Evolutionary conservation across 2,329 filamentous ascomycete genomes (phyloP).

Genomic region (Botryosphaeria agaves): DNA sequence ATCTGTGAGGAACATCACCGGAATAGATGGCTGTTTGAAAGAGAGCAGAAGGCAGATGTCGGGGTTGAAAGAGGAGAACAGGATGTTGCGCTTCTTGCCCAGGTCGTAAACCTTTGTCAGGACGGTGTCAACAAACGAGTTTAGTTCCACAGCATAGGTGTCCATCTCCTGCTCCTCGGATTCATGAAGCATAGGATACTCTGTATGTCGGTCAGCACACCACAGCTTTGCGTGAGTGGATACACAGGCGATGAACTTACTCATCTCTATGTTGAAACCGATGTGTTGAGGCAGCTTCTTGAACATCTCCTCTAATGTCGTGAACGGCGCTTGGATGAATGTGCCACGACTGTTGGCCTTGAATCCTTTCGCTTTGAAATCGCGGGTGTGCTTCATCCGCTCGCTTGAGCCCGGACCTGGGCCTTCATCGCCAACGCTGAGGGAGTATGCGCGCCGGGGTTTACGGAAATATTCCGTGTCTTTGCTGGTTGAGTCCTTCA

Average conservation of each 20-base stretch:
- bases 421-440: conserved; percentile 32
- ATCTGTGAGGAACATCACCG: conserved; percentile 86
- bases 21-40: conserved; percentile 95
- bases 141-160: conserved; percentile 85
- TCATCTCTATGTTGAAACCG: conserved; percentile 98
- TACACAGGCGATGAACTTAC: conserved; percentile 16
- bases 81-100: conserved; percentile 68
- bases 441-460: conserved; percentile 39
- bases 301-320: conserved; percentile 88
- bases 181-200: conserved; percentile 97
- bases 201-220: conserved; percentile 17
- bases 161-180: conserved; percentile 94
- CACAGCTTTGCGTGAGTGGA: conserved; percentile 7
- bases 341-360: conserved; percentile 89
- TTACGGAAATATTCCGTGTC: neutral
- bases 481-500: conserved; percentile 3
- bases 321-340: conserved; percentile 91
- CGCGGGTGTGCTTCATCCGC: conserved; percentile 91
- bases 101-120: conserved; percentile 79
- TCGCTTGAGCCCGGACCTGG: conserved; percentile 45
- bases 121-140: conserved; percentile 91
- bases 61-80: conserved; percentile 95
- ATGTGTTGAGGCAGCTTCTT: conserved; percentile 62
- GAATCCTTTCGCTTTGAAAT: conserved; percentile 88
- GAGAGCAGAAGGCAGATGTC: conserved; percentile 88